Conservation (phyloP, 352 stramenopile genomes). For the Phytophthora tubulina region DNA sequence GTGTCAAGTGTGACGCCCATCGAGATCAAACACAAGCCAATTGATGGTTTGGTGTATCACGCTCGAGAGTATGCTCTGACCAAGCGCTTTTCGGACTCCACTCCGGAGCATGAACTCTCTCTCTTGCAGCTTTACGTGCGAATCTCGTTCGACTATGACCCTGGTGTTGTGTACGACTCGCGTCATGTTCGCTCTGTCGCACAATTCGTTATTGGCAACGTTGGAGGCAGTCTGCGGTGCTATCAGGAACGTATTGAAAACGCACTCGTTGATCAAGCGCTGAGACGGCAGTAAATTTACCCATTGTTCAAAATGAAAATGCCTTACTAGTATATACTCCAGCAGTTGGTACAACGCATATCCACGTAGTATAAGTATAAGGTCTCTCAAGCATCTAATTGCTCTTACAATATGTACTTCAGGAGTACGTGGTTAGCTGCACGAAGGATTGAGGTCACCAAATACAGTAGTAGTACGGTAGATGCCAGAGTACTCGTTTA, state of each 20-base stretch:
- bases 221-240: constrained; percentile 43
- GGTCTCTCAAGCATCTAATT: too few relatives aligned
- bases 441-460: too few relatives aligned
- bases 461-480: too few relatives aligned
- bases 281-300: background rate
- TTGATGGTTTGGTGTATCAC: constrained; percentile 34
- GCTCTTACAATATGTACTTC: too few relatives aligned
- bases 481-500: too few relatives aligned
- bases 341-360: too few relatives aligned
- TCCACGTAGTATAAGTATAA: too few relatives aligned
- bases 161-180: constrained; percentile 37
- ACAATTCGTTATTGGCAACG: constrained; percentile 54
- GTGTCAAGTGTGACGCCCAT: constrained; percentile 28
- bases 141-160: constrained; percentile 53
- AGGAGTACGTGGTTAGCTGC: too few relatives aligned
- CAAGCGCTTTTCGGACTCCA: constrained; percentile 42
- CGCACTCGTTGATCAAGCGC: constrained; percentile 35
- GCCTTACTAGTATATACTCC: too few relatives aligned
- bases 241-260: constrained; percentile 64
- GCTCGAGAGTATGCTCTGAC: constrained; percentile 47
- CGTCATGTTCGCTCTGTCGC: constrained; percentile 46
- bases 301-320: background rate
- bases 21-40: constrained; percentile 36
- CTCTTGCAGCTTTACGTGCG: constrained; percentile 63
- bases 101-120: constrained; percentile 39